A percentile compares a stretch with the other conserved stretches of the same genome.
phyloP scores from a whole-genome alignment of 805 yeast species.

The Metschnikowia cerradonensis region DNA sequence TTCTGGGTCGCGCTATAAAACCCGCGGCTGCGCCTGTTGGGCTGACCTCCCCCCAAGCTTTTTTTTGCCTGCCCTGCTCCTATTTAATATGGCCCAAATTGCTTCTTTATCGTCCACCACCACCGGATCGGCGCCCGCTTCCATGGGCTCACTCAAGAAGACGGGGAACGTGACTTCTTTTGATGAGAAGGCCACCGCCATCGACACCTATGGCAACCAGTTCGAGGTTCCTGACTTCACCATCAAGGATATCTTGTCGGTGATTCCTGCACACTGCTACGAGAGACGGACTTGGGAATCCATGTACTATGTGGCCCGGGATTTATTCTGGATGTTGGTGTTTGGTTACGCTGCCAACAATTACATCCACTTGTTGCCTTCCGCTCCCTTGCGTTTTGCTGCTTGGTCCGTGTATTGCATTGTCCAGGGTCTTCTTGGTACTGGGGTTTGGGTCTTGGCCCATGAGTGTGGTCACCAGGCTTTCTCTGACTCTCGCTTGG shows the following conservation, averaged over 20 bases:
- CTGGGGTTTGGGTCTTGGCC: constrained; percentile 82
- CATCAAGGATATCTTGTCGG: constrained; percentile 68
- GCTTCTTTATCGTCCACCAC: constrained; percentile 13
- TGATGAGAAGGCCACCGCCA: constrained; percentile 36
- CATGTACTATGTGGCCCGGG: constrained; percentile 64
- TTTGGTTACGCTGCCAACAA: constrained; percentile 53
- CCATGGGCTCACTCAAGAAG: constrained; percentile 21
- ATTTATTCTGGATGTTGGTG: constrained; percentile 45
- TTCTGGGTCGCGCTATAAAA: constrained; percentile 3
- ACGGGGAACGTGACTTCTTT: constrained; percentile 43
- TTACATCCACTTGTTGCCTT: constrained; percentile 43
- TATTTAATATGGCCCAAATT: constrained; percentile 12
- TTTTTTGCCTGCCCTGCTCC: background rate
- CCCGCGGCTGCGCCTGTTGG: background rate
- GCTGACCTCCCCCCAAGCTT: background rate
- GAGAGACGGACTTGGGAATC: constrained; percentile 55
- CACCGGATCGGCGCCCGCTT: constrained; percentile 7
- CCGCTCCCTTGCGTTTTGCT: constrained; percentile 40
- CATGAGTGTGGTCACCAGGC: constrained; percentile 94
- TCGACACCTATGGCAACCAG: constrained; percentile 60
- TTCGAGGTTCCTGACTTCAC: constrained; percentile 73
- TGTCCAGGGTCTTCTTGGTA: constrained; percentile 60
- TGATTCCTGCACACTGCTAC: constrained; percentile 73
- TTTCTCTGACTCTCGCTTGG: constrained; percentile 64
- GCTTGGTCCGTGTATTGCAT: constrained; percentile 58